Base-by-base conservation (phyloP, 495 filamentous ascomycete genomes). In the Apodospora peruviana region DNA sequence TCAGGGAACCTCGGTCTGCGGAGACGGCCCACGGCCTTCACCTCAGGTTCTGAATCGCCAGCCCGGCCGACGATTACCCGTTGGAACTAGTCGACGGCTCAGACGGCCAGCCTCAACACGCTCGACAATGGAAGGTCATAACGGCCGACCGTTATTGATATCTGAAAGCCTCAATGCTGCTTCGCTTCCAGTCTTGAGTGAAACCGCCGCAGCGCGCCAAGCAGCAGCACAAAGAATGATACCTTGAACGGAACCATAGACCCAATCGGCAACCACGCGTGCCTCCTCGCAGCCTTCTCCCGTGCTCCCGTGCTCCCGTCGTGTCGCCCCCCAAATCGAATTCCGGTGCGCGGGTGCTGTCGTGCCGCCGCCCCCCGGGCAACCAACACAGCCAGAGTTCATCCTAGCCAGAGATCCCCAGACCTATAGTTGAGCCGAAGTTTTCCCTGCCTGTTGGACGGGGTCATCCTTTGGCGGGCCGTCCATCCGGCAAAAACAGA, bases 51-150 rank as follows among this genome's bases (percentile, higher is more conserved):
- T 61, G 58, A 61, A 29, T 61, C 58, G 58, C 46, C 47, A 51
- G 46, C 12, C 35, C 39, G 35, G 11, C 58, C 58, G 58, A 57
- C 18, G 58, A 43, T 61, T 57, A 55, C 44, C 58, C 58, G 47
- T 38, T 32, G 50, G 50, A 42, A n/a, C n/a, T n/a, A n/a, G n/a
- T n/a, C 43, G 36, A 39, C 43, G 46, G 24, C 24, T 27, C 41
- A 46, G 43, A 46, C 21, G 38, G 22, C 29, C 32, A 45, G 21
- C 43, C 24, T n/a, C 43, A 25, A 12, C 25, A 21, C 18, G 14
- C 19, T 40, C 35, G 27, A 14, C 27, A 7, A 7, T 32, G 14
- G 27, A 14, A 32, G 27, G 27, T 32, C 14, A 32, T 32, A 32
- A 7, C 27, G 27, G 7, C 7, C 7, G 7, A 14, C 7, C 14